Base-by-base conservation (phyloP, 1,284 basidiomycete species). In the Ceraceosorus bombacis region DNA sequence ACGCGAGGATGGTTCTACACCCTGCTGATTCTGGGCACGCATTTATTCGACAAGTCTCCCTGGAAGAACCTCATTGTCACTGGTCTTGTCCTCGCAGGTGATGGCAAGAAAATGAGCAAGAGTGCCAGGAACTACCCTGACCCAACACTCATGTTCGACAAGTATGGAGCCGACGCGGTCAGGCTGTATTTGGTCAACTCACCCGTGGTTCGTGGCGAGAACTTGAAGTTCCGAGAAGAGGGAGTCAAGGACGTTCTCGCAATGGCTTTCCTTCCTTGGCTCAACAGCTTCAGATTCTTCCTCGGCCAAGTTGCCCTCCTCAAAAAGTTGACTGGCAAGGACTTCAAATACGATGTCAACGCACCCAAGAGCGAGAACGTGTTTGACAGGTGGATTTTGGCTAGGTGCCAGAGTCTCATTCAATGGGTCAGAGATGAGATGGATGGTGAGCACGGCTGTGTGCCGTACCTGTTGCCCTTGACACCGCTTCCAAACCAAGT, bases 31-130 rank as follows among this genome's bases (percentile, higher is more conserved):
- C 82, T 98, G 37, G 90, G 89, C 38, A 96, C 92, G 10, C 94
- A 95, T 78, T 83, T 99, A 51, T 97, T 96, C 73, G 87, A 88
- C 57, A 86, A 81, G 61, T 93, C 95, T 6, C 93, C 95, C 2
- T 98, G 95, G 94, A 92, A 95, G 82, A 99, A 99, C 79, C 81
- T 99, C 72, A 95, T 98, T 67, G 90, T 93, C 53, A 91, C 88
- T 53, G 95, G 95, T 72, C 85, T 98, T 58, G 91, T 99, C 43
- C 85, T 98, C 55, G 95, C 94, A 49, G 88, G 87, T 86, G 93
- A 99, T 75, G 95, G 95, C 58, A 96, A 95, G 83, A 99, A 99
- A 82, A 99, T 99, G 95, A 92, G 89, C 81, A 99, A 99, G 82
- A 94, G 90, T 80, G 80, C 95, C 66, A 88, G 88, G 78, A 99